Percentiles rank a stretch among this genome's conserved stretches.
These are phyloP conservation scores for Cercospora sp. DNA, from an alignment of 2,329 filamentous ascomycete genomes.

Conservation along the genomic window DNA sequence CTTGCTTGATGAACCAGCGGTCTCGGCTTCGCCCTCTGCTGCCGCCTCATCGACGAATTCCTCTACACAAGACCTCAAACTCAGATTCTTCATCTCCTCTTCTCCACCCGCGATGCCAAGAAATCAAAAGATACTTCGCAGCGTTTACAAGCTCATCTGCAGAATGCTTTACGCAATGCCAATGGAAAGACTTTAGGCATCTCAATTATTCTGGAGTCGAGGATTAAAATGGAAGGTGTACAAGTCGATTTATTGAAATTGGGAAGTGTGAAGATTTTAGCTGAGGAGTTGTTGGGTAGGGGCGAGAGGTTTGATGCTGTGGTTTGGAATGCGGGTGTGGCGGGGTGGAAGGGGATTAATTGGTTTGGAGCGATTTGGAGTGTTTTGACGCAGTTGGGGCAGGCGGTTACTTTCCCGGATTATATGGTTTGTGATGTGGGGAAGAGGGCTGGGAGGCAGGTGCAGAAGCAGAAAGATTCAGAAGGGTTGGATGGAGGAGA, in stretches of 20 bases:
- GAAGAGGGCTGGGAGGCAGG: slow-evolving; percentile 56
- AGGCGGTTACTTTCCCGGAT: slow-evolving; percentile 72
- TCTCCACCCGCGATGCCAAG: slow-evolving; percentile 73
- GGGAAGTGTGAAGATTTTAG: slow-evolving; percentile 56
- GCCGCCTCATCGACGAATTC: slow-evolving; percentile 88
- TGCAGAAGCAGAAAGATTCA: slow-evolving; percentile 31
- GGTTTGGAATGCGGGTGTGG: slow-evolving; percentile 85
- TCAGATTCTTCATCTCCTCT: slow-evolving; percentile 74
- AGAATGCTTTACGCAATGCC: slow-evolving; percentile 45
- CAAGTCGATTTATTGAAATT: slow-evolving; percentile 60
- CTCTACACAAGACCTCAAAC: slow-evolving; percentile 65
- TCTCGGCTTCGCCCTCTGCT: slow-evolving; percentile 79
- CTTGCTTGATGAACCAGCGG: slow-evolving; percentile 53
- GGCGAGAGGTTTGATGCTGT: slow-evolving; percentile 75
- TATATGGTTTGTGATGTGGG: slow-evolving; percentile 70
- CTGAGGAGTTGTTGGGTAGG: slow-evolving; percentile 53
- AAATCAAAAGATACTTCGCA: slow-evolving; percentile 75
- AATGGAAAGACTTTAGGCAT: slow-evolving; percentile 41
- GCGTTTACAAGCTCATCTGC: slow-evolving; percentile 55
- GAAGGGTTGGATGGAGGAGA: slow-evolving; percentile 13
- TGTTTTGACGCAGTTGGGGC: slow-evolving; percentile 62
- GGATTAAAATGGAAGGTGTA: slow-evolving; percentile 57
- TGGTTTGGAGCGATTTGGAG: slow-evolving; percentile 62
- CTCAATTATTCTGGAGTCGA: slow-evolving; percentile 43
- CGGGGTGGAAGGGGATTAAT: slow-evolving; percentile 79